A percentile compares a stretch with the other conserved stretches of the same genome.
phyloP scores from a whole-genome alignment of 106 monocot species.

The Gastrodia elata region DNA sequence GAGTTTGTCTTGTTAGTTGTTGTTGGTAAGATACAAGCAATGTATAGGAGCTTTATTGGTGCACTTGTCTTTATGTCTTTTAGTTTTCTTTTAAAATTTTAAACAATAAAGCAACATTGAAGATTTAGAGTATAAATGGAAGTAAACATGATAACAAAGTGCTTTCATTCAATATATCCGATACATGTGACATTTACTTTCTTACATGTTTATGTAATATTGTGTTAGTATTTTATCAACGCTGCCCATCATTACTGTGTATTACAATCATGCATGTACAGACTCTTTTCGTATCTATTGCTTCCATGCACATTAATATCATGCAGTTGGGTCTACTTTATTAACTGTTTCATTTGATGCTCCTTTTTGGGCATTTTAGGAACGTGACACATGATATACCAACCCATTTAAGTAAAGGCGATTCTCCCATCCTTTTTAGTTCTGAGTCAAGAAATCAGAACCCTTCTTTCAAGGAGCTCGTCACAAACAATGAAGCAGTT shows the following conservation, averaged over 20 bases:
- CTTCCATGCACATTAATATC: background rate
- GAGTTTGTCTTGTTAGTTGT: background rate
- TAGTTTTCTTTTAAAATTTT: background rate
- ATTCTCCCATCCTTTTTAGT: conserved; percentile 31
- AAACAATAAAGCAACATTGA: background rate
- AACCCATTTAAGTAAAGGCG: conserved; percentile 31
- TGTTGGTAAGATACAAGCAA: background rate
- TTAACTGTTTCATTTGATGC: background rate
- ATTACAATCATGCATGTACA: background rate
- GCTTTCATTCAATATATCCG: background rate
- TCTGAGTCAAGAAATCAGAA: conserved; percentile 34
- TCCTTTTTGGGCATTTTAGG: conserved; percentile 23
- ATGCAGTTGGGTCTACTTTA: background rate
- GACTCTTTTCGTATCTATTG: background rate
- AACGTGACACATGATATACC: conserved; percentile 26
- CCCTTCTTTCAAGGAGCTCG: conserved; percentile 41
- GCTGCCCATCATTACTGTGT: background rate
- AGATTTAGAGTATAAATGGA: background rate
- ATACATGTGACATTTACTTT: background rate
- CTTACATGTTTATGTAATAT: background rate
- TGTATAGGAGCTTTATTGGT: background rate
- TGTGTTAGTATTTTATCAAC: background rate
- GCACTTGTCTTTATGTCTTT: too few species aligned
- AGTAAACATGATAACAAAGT: background rate
- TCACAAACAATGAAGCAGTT: conserved; percentile 27